Evolutionary conservation across 2,329 filamentous ascomycete species (phyloP).

Genomic region (Arachnopeziza araneosa): DNA sequence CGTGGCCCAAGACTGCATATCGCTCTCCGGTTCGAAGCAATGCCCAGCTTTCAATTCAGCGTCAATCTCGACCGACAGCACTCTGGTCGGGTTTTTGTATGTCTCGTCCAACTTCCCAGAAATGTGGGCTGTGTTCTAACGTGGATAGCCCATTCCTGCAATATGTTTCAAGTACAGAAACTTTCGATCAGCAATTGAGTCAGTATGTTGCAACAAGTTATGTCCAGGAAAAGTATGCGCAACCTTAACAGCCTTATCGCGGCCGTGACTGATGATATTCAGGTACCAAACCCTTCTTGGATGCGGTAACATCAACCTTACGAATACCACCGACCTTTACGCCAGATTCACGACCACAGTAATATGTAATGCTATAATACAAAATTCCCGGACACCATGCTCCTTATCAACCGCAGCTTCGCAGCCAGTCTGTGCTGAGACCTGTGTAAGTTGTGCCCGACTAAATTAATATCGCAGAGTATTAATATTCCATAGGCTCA

Average conservation of each 20-base stretch:
- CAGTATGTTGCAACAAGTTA: slow-evolving; percentile 71
- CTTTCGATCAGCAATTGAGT: slow-evolving; percentile 72
- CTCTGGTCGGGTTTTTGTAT: slow-evolving; percentile 59
- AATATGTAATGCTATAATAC: slow-evolving; percentile 89
- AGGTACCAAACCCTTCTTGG: slow-evolving; percentile 82
- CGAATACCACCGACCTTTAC: slow-evolving; percentile 76
- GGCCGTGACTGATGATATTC: slow-evolving; percentile 28
- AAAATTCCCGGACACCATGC: slow-evolving; percentile 75
- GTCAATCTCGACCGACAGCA: slow-evolving; percentile 61
- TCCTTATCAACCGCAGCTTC: slow-evolving; percentile 57
- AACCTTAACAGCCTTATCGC: not conserved
- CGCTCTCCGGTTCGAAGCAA: slow-evolving; percentile 61
- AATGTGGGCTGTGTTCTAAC: not conserved
- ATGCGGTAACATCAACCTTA: slow-evolving; percentile 70
- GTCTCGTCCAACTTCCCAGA: slow-evolving; percentile 28
- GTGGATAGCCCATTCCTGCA: slow-evolving; percentile 72
- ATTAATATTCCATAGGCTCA: slow-evolving; percentile 52
- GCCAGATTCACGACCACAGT: slow-evolving; percentile 89
- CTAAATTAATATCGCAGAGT: slow-evolving; percentile 12
- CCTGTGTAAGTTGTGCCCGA: slow-evolving; percentile 59
- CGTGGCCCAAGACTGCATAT: slow-evolving; percentile 46
- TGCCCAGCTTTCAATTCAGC: slow-evolving; percentile 70
- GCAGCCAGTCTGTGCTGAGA: slow-evolving; percentile 78
- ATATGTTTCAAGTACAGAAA: slow-evolving; percentile 67
- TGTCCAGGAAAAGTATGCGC: slow-evolving; percentile 67